A percentile compares a stretch with the other conserved stretches of the same genome.
Conservation (phyloP, 129 eudicot genomes). For the Chrysanthemum seticuspe region DNA sequence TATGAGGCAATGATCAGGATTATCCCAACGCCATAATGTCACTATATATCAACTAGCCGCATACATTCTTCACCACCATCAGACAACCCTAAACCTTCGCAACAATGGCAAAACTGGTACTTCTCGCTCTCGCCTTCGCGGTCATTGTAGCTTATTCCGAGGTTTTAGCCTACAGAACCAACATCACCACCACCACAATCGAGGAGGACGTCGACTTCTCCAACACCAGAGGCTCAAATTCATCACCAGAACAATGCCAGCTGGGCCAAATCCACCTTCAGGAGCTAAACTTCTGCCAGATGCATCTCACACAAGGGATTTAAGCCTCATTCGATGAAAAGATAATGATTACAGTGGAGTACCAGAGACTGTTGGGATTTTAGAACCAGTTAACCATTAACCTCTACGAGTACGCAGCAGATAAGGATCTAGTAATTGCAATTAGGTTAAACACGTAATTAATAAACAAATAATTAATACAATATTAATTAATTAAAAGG, state of each 20-base stretch:
- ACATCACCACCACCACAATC: slow-evolving; percentile 9
- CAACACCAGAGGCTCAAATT: too few relatives aligned
- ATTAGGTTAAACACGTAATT: too few relatives aligned
- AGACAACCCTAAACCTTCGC: too few relatives aligned
- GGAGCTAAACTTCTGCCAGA: slow-evolving; percentile 9
- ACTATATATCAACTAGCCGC: neutral
- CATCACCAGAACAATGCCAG: neutral
- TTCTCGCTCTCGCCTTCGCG: slow-evolving; percentile 16
- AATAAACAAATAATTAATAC: too few relatives aligned
- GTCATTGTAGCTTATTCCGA: slow-evolving; percentile 1
- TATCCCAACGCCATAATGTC: neutral
- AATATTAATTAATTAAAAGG: too few relatives aligned
- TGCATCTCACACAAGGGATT: slow-evolving; percentile 11
- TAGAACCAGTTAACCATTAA: too few relatives aligned
- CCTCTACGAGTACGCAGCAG: too few relatives aligned
- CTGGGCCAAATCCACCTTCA: neutral
- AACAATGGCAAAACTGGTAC: slow-evolving; percentile 3
- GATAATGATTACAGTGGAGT: neutral
- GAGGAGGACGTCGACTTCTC: neutral
- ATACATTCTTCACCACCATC: neutral
- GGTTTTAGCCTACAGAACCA: slow-evolving; percentile 12
- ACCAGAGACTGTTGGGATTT: too few relatives aligned
- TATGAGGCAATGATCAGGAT: too few relatives aligned
- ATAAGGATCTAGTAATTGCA: too few relatives aligned
- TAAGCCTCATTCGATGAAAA: neutral